Percentiles rank a stretch among this genome's conserved stretches.
These are phyloP conservation scores for Clonostachys chloroleuca DNA, from an alignment of 2,329 filamentous ascomycete species.

Conservation along the genomic window DNA sequence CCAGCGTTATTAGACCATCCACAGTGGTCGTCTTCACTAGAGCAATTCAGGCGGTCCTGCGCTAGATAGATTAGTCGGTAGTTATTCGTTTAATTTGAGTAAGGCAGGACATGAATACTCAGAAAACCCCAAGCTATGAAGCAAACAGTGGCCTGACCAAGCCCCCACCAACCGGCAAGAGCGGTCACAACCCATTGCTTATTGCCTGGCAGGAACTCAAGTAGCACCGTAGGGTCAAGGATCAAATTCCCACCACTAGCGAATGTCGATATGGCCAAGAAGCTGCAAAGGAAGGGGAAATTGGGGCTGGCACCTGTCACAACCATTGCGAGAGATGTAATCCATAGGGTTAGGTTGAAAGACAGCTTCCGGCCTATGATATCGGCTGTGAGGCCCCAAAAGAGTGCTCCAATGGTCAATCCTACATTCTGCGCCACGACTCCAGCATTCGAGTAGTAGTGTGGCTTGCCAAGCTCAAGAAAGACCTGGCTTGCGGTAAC, in stretches of 20 bases:
- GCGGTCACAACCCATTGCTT: constrained; percentile 62
- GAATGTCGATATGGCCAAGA: constrained; percentile 54
- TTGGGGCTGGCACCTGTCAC: constrained; percentile 55
- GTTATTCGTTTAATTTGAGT: neutral
- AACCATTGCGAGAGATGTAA: constrained; percentile 54
- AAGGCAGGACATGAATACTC: neutral
- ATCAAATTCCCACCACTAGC: constrained; percentile 61
- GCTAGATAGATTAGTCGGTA: neutral
- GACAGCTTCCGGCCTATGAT: constrained; percentile 59
- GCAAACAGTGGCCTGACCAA: constrained; percentile 30
- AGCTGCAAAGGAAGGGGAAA: constrained; percentile 57
- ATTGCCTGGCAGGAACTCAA: constrained; percentile 39
- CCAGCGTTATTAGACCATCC: constrained; percentile 39
- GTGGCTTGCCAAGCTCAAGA: constrained; percentile 27
- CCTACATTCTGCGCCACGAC: constrained; percentile 37
- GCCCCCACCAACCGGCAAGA: constrained; percentile 34
- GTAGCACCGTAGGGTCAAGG: constrained; percentile 50
- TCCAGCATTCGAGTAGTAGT: neutral
- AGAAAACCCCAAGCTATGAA: constrained; percentile 35
- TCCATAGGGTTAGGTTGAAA: constrained; percentile 58
- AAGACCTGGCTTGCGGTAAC: constrained; percentile 51
- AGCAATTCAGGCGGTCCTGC: too few species aligned
- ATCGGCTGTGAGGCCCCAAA: constrained; percentile 61
- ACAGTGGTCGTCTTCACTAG: constrained; percentile 24
- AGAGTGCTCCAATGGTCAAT: constrained; percentile 46